Evolutionary conservation across 768 basidiomycete genomes (phyloP), one percentile per base, ranked within the genome.

Genomic region (Lactarius deliciosus): DNA sequence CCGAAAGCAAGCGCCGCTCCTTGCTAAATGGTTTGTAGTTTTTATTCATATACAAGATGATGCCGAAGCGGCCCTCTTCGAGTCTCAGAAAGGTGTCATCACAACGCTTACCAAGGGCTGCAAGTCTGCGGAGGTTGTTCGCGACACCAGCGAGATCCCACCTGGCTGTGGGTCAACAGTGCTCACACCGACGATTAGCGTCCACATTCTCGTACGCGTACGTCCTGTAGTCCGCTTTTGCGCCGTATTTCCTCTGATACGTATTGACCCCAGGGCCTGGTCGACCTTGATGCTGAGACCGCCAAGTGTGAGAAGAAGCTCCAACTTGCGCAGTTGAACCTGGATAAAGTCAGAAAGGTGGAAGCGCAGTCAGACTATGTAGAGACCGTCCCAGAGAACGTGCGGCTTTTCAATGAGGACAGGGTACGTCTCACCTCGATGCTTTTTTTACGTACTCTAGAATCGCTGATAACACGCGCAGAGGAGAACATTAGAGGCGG

Each of bases 301-400:
- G 80, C 84, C 47, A 98, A 96, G 77, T 88, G 89, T 68, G 86
- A 93, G 74, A 98, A 97, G 85, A 97, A 96, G 77, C 82, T 92
- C 2, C 85, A 89, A 45, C 78, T 94, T 11, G 87, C 86, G 2
- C 80, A 82, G 61, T 69, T 91, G 60, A 89, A 85, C 70, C 78
- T 91, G 53, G 85, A 88, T 62, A 98, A 97, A 80, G 79, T 96
- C 43, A 71, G 79, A 66, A 96, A 94, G 76, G 75, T 86, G 20
- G 84, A 89, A 68, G 80, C 83, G 2, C 88, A 91, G 69, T 79
- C 87, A 1, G 90, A 92, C 72, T 97, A 98, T 75, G 84, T 85
- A 72, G 82, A 82, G 34, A 90, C 89, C 59, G 89, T 96, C 7
- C 94, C 95, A 0, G 86, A 81, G 64, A 86, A 86, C 66, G 94